Conservation (phyloP, 768 basidiomycete genomes). For the Multifurca ochricompacta region DNA sequence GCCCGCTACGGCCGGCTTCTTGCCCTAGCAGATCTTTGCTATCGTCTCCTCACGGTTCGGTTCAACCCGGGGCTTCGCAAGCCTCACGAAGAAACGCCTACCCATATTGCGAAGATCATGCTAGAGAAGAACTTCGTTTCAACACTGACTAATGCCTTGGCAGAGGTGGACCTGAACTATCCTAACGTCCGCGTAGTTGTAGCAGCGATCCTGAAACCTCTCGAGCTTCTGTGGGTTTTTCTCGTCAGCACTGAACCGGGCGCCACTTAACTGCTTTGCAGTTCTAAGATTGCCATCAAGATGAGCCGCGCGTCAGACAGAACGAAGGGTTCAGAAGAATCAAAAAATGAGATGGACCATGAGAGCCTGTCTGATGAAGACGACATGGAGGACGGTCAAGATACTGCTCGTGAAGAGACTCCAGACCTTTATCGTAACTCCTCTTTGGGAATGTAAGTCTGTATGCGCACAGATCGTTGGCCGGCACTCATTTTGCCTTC, state of each 20-base stretch:
- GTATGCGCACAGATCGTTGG: not conserved
- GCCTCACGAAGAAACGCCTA: slow-evolving; percentile 64
- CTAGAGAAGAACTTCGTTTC: slow-evolving; percentile 95
- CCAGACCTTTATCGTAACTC: slow-evolving; percentile 95
- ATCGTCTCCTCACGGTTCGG: slow-evolving; percentile 77
- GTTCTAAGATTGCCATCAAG: slow-evolving; percentile 96
- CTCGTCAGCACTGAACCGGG: not conserved
- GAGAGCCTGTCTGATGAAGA: slow-evolving; percentile 45
- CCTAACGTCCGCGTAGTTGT: slow-evolving; percentile 83
- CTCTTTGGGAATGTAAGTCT: slow-evolving; percentile 80
- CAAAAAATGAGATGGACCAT: slow-evolving; percentile 35
- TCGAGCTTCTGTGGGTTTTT: slow-evolving; percentile 74
- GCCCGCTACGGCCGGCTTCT: slow-evolving; percentile 81
- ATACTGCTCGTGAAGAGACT: slow-evolving; percentile 66
- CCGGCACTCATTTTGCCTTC: not conserved
- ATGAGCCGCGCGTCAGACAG: slow-evolving; percentile 80
- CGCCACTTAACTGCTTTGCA: slow-evolving; percentile 27
- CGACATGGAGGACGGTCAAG: slow-evolving; percentile 52
- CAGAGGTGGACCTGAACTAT: slow-evolving; percentile 93
- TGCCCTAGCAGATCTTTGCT: slow-evolving; percentile 79
- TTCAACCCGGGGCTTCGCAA: slow-evolving; percentile 47
- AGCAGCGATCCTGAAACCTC: slow-evolving; percentile 78
- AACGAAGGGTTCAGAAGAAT: slow-evolving; percentile 47
- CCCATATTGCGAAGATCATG: slow-evolving; percentile 96
- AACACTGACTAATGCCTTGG: slow-evolving; percentile 76